Evolutionary conservation across 305 asterid species (phyloP), one percentile per base, ranked within the genome.

Genomic region (Fraxinus nigra): DNA sequence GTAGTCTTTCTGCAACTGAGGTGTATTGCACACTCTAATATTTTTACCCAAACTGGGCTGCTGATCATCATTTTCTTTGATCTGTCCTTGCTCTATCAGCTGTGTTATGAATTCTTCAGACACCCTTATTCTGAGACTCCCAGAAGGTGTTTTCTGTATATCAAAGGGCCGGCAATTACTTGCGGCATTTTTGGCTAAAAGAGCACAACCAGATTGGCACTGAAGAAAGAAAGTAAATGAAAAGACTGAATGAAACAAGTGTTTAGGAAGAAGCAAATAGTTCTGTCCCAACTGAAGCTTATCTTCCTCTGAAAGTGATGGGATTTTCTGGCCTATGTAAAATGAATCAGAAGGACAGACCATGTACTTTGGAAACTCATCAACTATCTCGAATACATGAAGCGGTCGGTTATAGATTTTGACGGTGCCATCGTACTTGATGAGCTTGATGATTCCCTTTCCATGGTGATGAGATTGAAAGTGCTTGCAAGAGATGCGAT

Each of bases 201-300:
- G 33, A 1, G 86, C 70, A 16, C 78, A 24, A 14, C 78, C 22
- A 73, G 87, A 78, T 10, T 87, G 85, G 85, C 85, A 85, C 22
- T 86, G 85, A 76, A 88, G 43, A 80, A 90, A 56, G 3, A 91
- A 20, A 9, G 91, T 84, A 84, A 89, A 87, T 1, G 94, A 82
- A 5, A 90, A 72, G n/a, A 85, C 87, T 5, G 92, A 82, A 78
- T 90, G 90, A 79, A 89, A 89, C 54, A 87, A 83, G 20, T 82
- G 88, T n/a, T 84, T 84, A 8, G 92, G 94, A 3, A 90, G 90
- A 77, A 90, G 89, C 86, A 90, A 84, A 82, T 90, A 90, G 61
- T 73, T 83, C 35, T 88, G 84, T 61, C 93, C 93, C 4, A 79
- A 87, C 46, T 35, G 83, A 82, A 90, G 93, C 81, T 85, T 87